Evolutionary conservation across 331 rosid species (phyloP).

Genomic region (Rhamnella rubrinervis): DNA sequence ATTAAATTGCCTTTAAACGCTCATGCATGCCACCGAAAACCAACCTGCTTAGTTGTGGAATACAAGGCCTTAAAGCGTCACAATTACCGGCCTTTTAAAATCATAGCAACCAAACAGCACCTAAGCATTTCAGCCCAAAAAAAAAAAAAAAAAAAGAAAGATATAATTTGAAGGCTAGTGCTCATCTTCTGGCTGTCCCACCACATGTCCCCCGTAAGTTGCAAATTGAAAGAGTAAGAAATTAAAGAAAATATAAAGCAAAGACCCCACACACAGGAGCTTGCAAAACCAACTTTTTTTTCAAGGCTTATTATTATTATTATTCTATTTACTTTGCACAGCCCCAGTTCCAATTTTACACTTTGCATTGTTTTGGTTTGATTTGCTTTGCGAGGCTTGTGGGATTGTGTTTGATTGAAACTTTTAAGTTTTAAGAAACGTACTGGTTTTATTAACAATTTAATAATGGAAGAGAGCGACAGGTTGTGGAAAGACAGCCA

Average conservation of each 20-base stretch:
- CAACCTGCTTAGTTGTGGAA: neutral
- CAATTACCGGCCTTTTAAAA: conserved; percentile 7
- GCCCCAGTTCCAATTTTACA: neutral
- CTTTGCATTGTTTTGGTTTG: neutral
- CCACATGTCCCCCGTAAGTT: neutral
- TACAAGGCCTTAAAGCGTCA: conserved; percentile 5
- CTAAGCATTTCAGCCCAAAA: neutral
- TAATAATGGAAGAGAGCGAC: conserved; percentile 4
- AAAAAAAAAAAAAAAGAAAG: conserved; percentile 3
- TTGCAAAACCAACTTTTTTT: conserved; percentile 1
- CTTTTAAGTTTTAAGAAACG: neutral
- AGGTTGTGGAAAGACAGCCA: conserved; percentile 5
- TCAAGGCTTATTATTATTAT: neutral
- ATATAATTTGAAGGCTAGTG: conserved; percentile 36
- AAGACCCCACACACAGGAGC: too few relatives aligned
- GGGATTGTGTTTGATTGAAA: neutral
- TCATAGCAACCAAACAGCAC: neutral
- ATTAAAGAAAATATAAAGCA: neutral
- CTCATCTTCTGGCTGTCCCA: conserved; percentile 21
- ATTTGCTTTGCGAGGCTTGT: neutral
- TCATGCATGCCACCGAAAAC: conserved; percentile 6
- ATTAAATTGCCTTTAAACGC: neutral
- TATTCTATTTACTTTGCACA: neutral
- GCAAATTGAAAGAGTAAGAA: conserved; percentile 8
- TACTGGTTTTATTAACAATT: neutral